Evolutionary conservation across 2,329 filamentous ascomycete species (phyloP).

Genomic region (Curvularia hawaiiensis): DNA sequence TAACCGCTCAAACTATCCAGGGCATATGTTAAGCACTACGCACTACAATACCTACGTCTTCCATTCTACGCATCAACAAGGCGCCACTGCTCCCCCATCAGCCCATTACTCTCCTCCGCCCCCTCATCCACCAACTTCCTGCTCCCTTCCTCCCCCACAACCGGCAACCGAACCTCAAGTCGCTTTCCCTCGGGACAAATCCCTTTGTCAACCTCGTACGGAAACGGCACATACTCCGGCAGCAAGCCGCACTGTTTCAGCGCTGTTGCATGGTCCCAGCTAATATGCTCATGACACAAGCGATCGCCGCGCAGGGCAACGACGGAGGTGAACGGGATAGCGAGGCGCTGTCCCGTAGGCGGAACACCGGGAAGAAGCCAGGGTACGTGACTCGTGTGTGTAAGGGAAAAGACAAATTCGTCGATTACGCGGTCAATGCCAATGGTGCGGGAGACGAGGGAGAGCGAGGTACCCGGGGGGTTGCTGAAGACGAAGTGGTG

Average conservation of each 20-base stretch:
- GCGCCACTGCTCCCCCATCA: conserved; percentile 53
- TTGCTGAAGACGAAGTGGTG: conserved; percentile 79
- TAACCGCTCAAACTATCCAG: background rate
- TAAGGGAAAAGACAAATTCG: conserved; percentile 45
- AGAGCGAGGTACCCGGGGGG: conserved; percentile 67
- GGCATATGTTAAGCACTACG: background rate
- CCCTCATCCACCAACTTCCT: conserved; percentile 59
- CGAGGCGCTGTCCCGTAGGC: conserved; percentile 45
- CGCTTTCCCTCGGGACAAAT: conserved; percentile 47
- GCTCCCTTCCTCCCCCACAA: conserved; percentile 61
- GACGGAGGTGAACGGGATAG: conserved; percentile 68
- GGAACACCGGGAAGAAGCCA: conserved; percentile 47
- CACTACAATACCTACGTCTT: no score
- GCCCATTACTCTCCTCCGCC: conserved; percentile 58
- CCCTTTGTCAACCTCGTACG: conserved; percentile 43
- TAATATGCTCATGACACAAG: conserved; percentile 72
- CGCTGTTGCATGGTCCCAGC: conserved; percentile 70
- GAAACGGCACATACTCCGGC: conserved; percentile 68
- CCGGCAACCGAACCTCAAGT: conserved; percentile 66
- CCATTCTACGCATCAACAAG: conserved; percentile 37
- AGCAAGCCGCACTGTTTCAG: conserved; percentile 67
- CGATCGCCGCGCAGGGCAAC: conserved; percentile 72
- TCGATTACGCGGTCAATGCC: conserved; percentile 69
- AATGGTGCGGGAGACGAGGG: conserved; percentile 73
- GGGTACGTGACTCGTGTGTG: conserved; percentile 40